Evolutionary conservation across 495 filamentous ascomycete species (phyloP), one percentile per base, ranked within the genome.

Genomic region (Chlorociboria aeruginascens): DNA sequence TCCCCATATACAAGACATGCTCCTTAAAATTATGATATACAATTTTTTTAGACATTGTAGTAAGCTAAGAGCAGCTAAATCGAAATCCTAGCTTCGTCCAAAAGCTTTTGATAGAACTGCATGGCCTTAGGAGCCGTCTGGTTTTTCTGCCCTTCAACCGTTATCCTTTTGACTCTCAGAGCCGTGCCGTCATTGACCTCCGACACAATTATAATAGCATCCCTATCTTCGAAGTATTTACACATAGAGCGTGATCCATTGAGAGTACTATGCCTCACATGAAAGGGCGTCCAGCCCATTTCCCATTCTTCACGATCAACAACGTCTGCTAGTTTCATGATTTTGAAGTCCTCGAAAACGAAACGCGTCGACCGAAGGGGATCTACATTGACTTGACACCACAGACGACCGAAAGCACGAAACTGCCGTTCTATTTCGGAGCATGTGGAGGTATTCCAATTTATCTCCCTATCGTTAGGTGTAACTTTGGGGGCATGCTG

Each of bases 401-500:
- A 61, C 6, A 58, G 32, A 2, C 51, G 51, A 2, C 52, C 48
- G 10, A 57, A 42, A 14, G 51, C 58, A 35, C 49, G 48, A 12
- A 52, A 17, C 6, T 30, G 31, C 10, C 50, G 36, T 16, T 33
- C 14, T 20, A 49, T 44, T 10, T 9, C 29, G 7, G 9, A 6
- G 2, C 31, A 33, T 8, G 30, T 43, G 43, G 30, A 40, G 0
- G 8, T 17, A 7, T 30, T n/a, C 46, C 52, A 57, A 9, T 52
- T 8, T n/a, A 61, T 52, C 0, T 49, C 20, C 35, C 43, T 36
- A 34, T 57, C 51, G 11, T 43, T 8, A 0, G 49, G 14, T 3
- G 48, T 55, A 28, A 61, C 51, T 32, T 57, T 61, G 1, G 51
- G 38, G 1, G 58, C 58, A 28, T 49, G 4, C 20, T 25, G 51